phyloP scores from a whole-genome alignment of 495 filamentous ascomycete species.

The Aspergillus bridgeri region DNA sequence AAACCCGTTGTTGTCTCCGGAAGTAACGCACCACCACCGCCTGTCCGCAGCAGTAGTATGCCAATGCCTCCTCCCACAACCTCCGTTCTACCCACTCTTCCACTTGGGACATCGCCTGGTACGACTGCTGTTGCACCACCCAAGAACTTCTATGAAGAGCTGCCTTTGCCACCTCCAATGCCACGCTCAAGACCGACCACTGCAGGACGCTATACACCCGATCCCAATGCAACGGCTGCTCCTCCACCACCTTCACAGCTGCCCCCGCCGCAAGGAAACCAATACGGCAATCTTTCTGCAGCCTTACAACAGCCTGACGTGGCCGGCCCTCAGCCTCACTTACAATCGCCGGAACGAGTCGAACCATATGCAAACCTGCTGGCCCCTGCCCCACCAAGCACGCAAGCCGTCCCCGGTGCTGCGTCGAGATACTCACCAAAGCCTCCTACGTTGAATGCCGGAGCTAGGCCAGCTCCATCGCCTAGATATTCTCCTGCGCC shows the following conservation, averaged over 20 bases:
- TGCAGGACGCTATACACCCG: slow-evolving; percentile 53
- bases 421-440: slow-evolving; percentile 40
- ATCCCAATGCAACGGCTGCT: slow-evolving; percentile 22
- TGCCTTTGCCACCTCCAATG: slow-evolving; percentile 59
- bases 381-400: slow-evolving; percentile 25
- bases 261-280: slow-evolving; percentile 14
- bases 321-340: slow-evolving; percentile 25
- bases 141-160: slow-evolving; percentile 85
- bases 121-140: slow-evolving; percentile 26
- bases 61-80: slow-evolving; percentile 24
- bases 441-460: slow-evolving; percentile 30
- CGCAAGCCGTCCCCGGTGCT: slow-evolving; percentile 36
- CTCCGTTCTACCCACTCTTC: slow-evolving; percentile 22
- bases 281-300: slow-evolving; percentile 25
- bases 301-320: slow-evolving; percentile 16
- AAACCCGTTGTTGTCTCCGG: slow-evolving; percentile 28
- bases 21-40: slow-evolving; percentile 37
- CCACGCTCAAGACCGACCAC: slow-evolving; percentile 44
- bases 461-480: slow-evolving; percentile 31
- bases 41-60: slow-evolving; percentile 61
- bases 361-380: slow-evolving; percentile 57
- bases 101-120: slow-evolving; percentile 28
- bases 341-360: slow-evolving; percentile 55
- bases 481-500: slow-evolving; percentile 40
- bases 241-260: slow-evolving; percentile 6